Evolutionary conservation across 2,329 filamentous ascomycete species (phyloP).

Genomic region (Alternaria ethzedia): DNA sequence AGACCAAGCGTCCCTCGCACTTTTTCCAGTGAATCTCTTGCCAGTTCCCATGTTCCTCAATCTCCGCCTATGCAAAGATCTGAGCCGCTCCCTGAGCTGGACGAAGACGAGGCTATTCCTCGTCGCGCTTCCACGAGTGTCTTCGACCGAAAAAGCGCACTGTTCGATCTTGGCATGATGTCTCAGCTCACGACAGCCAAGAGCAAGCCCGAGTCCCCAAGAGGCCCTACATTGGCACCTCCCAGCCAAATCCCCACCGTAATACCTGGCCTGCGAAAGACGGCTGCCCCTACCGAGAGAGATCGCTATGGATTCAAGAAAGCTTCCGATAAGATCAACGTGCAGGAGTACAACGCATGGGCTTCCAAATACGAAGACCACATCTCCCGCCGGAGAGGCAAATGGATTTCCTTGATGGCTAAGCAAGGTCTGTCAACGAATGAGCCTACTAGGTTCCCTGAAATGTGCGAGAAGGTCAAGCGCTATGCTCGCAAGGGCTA

Average conservation of each 20-base stretch:
- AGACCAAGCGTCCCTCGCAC: constrained; percentile 26
- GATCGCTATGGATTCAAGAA: constrained; percentile 96
- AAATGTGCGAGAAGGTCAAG: constrained; percentile 82
- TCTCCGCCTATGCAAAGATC: constrained; percentile 33
- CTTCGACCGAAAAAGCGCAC: constrained; percentile 40
- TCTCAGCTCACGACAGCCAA: constrained; percentile 14
- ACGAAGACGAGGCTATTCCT: constrained; percentile 43
- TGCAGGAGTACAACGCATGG: constrained; percentile 83
- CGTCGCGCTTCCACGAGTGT: constrained; percentile 46
- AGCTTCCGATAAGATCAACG: constrained; percentile 76
- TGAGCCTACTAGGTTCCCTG: constrained; percentile 77
- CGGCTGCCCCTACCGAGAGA: constrained; percentile 54
- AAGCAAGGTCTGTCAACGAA: constrained; percentile 76
- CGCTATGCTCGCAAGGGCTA: constrained; percentile 92
- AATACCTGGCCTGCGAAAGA: constrained; percentile 23
- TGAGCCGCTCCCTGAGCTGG: constrained; percentile 41
- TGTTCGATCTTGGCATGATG: constrained; percentile 35
- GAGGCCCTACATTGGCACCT: background rate
- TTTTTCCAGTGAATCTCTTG: constrained; percentile 19
- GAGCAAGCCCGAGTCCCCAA: constrained; percentile 8
- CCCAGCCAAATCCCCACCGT: constrained; percentile 4
- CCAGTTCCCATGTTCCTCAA: constrained; percentile 15
- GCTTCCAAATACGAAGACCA: constrained; percentile 76
- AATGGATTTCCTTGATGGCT: constrained; percentile 81
- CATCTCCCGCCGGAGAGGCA: constrained; percentile 74